Evolutionary conservation across 129 eudicot genomes (phyloP), one percentile per base, ranked within the genome.

Genomic region (Helianthus tuberosus): DNA sequence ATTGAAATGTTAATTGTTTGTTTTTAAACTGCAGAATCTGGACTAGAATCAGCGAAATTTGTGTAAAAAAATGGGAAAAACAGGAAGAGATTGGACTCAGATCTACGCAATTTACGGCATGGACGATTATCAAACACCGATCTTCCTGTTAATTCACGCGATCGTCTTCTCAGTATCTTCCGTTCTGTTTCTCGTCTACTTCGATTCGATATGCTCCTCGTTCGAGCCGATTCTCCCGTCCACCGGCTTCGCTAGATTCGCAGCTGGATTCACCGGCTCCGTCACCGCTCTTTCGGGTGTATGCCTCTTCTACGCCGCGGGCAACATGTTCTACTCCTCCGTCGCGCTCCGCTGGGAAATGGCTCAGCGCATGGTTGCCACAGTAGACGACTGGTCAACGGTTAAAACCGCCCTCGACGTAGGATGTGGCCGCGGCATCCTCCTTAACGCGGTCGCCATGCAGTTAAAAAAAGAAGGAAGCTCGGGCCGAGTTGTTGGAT

Each of bases 71-170:
- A 89, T 87, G 97, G 93, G 93, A 17, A 92, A 89, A 84, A 64
- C 93, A 32, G 92, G 89, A 11, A 75, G 96, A 77, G 98, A 92
- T 16, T 92, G 98, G 98, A 81, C 88, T 20, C 98, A 92, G 98
- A 92, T 92, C 93, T 89, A 92, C 63, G 88, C 93, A 64, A 92
- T 92, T 65, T 92, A 92, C 84, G 96, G 96, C 16, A 81, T 92
- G 64, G 98, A 92, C 63, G 96, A 89, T 55, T 89, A 89, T 86
- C 93, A 89, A 47, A 89, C 93, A 3, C 93, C 90, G 10, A n/a
- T 85, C 13, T 89, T 92, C 61, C 82, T 92, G 41, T 79, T 92
- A 20, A 59, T 87, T 58, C 86, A 89, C 50, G 96, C 96, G 57
- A 78, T 84, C 20, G 12, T 68, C 64, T 89, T 89, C 82, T 80